Conservation (phyloP, 257 asterid genomes). For the Schizonepeta tenuifolia region DNA sequence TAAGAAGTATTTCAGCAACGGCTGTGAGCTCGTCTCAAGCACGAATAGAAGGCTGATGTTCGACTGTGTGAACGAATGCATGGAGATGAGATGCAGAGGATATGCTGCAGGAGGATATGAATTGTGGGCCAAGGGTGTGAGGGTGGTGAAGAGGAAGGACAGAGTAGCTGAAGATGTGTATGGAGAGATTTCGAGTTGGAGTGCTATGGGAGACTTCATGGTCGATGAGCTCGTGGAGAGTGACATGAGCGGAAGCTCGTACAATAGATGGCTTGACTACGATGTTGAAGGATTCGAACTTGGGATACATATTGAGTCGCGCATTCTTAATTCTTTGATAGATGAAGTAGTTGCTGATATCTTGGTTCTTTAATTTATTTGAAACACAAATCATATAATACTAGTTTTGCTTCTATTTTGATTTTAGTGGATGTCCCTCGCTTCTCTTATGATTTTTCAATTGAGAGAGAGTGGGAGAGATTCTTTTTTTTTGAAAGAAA, state of each 20-base stretch:
- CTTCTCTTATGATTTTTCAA: background rate
- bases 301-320: slow-evolving; percentile 67
- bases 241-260: slow-evolving; percentile 69
- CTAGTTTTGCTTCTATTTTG: background rate
- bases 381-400: slow-evolving; percentile 3
- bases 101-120: slow-evolving; percentile 54
- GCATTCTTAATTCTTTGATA: slow-evolving; percentile 69
- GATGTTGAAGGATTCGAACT: slow-evolving; percentile 69
- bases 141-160: slow-evolving; percentile 51
- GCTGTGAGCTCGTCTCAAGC: slow-evolving; percentile 42
- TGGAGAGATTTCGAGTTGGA: slow-evolving; percentile 66
- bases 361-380: slow-evolving; percentile 41
- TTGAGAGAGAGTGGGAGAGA: no score
- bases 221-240: slow-evolving; percentile 87
- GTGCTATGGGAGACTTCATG: slow-evolving; percentile 63
- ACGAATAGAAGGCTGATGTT: slow-evolving; percentile 55
- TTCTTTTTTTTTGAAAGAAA: no score
- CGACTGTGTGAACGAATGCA: slow-evolving; percentile 66
- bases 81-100: slow-evolving; percentile 59
- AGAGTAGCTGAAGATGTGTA: slow-evolving; percentile 68
- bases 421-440: background rate
- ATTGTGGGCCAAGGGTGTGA: slow-evolving; percentile 62
- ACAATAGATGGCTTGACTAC: slow-evolving; percentile 79
- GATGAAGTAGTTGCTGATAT: slow-evolving; percentile 80
- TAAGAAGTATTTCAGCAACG: slow-evolving; percentile 28